Evolutionary conservation across 805 yeast species (phyloP), one percentile per base, ranked within the genome.

Genomic region (Candida caryicola): DNA sequence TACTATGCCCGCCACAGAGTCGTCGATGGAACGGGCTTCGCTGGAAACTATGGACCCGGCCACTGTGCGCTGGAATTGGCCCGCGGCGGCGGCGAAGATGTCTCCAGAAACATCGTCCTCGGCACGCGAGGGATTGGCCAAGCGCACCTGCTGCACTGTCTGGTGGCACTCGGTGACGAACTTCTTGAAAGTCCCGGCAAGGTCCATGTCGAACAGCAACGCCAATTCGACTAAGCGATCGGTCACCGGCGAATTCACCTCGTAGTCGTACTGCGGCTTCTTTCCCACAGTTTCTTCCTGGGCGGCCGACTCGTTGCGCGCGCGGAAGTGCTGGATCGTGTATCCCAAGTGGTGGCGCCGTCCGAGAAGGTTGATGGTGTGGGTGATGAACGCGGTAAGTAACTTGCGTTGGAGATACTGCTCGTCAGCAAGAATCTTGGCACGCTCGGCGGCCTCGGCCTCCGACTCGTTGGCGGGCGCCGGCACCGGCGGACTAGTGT

Each of bases 191-290:
- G 60, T 58, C 1, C 51, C 50, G n/a, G 60, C 61, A 9, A 80
- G 61, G 36, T 82, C 77, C 36, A 87, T 52, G 58, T 90, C 98
- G 59, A 75, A 76, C 3, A 93, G 77, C 23, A 69, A 52, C 0
- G 84, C 73, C 42, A 88, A 63, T 37, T 56, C 64, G 29, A 46
- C 46, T 18, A 41, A 54, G 40, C 64, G 59, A 32, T 44, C 64
- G 40, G 45, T 23, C 4, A 53, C 62, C 0, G 34, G 33, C 8
- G 36, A 23, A 2, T 27, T 17, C 4, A 37, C 17, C 12, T 32
- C 28, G 15, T 9, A 12, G 15, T 17, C 23, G 10, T 14, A 30
- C 9, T 7, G 14, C 5, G 33, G 16, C 13, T 4, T 6, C 4
- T 17, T 9, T 25, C 17, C 21, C 25, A 30, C 16, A 4, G 32